Percentiles rank a stretch among this genome's conserved stretches.
Evolutionary conservation across 345 rosid species (phyloP).

Genomic region (Eucalyptus erythrocorys): DNA sequence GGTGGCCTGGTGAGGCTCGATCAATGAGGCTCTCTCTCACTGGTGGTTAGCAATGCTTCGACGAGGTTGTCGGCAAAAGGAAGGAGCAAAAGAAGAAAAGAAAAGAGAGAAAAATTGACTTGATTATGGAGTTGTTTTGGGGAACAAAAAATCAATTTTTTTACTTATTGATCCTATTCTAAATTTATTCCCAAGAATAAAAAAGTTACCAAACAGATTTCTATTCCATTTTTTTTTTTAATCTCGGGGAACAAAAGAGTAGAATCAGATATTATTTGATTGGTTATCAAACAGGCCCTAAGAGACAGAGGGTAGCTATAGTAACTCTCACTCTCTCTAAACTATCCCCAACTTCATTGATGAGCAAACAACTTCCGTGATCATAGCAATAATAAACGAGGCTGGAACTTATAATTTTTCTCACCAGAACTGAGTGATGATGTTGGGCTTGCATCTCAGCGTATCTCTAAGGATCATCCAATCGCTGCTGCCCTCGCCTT

Average conservation of each 20-base stretch:
- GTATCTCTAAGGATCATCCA: neutral
- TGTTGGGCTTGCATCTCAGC: neutral
- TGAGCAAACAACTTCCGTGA: neutral
- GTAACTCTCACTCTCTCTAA: neutral
- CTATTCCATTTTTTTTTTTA: too few relatives aligned
- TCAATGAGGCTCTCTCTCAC: too few relatives aligned
- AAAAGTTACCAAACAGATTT: too few relatives aligned
- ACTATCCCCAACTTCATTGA: neutral
- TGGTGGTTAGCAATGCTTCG: rapidly evolving
- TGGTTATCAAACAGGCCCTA: too few relatives aligned
- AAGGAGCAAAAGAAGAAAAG: too few relatives aligned
- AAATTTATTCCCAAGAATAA: too few relatives aligned
- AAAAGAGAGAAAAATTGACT: too few relatives aligned
- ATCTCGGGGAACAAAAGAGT: rapidly evolving
- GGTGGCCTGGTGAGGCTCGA: too few relatives aligned
- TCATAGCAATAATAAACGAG: neutral
- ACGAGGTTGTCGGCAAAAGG: rapidly evolving
- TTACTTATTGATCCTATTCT: too few relatives aligned
- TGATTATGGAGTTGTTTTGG: too few relatives aligned
- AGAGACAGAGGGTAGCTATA: neutral
- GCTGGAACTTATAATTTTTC: neutral
- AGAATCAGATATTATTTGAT: rapidly evolving
- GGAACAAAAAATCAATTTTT: too few relatives aligned
- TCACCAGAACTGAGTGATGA: neutral
- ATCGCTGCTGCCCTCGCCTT: neutral